Evolutionary conservation across 1,284 basidiomycete species (phyloP).

Genomic region (Cutaneotrichosporon sp.): DNA sequence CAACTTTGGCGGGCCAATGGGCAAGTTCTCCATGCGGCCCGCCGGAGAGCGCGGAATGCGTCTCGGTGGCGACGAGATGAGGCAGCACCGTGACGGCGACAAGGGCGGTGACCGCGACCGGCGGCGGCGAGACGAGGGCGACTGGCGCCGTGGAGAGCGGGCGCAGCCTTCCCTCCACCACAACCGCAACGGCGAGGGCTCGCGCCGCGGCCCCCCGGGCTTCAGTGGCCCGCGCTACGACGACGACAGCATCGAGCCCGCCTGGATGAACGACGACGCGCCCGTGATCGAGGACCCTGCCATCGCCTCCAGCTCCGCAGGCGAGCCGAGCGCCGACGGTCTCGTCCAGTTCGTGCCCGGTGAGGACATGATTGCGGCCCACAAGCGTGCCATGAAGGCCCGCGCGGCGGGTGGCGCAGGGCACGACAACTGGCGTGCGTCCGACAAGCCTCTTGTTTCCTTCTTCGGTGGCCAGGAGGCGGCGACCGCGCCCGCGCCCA

Average conservation of each 20-base stretch:
- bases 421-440: slow-evolving; percentile 24
- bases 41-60: slow-evolving; percentile 28
- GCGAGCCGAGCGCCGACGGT: slow-evolving; percentile 23
- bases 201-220: slow-evolving; percentile 10
- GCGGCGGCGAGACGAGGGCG: slow-evolving; percentile 12
- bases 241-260: slow-evolving; percentile 44
- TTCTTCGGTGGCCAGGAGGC: slow-evolving; percentile 34
- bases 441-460: slow-evolving; percentile 34
- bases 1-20: slow-evolving; percentile 35
- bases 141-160: slow-evolving; percentile 13
- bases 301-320: slow-evolving; percentile 20
- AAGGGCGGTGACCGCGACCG: slow-evolving; percentile 23
- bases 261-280: slow-evolving; percentile 47
- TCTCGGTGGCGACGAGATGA: slow-evolving; percentile 35
- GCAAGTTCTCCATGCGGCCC: slow-evolving; percentile 34
- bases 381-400: slow-evolving; percentile 44
- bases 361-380: slow-evolving; percentile 50
- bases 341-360: slow-evolving; percentile 43
- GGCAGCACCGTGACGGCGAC: slow-evolving; percentile 12
- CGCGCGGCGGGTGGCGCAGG: slow-evolving; percentile 19
- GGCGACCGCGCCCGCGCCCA: neutral
- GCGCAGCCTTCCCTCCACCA: slow-evolving; percentile 1
- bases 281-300: slow-evolving; percentile 31
- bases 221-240: slow-evolving; percentile 20
- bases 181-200: slow-evolving; percentile 21